Conservation (phyloP, 2,329 filamentous ascomycete genomes). For the Calonectria pseudoturangicola region DNA sequence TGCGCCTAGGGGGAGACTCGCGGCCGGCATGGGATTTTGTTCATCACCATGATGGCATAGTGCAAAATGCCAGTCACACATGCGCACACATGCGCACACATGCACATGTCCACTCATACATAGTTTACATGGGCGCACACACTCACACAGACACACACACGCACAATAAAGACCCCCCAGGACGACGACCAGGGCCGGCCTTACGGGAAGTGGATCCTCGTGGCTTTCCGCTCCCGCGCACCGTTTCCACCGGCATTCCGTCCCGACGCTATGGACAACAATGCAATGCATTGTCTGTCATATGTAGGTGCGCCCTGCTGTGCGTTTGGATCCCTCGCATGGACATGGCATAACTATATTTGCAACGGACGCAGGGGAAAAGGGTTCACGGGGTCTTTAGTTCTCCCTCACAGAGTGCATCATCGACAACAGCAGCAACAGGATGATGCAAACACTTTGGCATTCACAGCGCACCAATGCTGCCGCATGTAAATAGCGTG, state of each 20-base stretch:
- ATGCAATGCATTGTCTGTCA: conserved; percentile 18
- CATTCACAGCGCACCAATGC: not conserved
- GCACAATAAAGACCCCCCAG: not conserved
- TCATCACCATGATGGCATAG: conserved; percentile 2
- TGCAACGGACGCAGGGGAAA: not conserved
- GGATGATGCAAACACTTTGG: too few species aligned
- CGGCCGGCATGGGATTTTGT: not conserved
- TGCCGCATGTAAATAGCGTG: not conserved
- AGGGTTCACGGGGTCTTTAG: too few species aligned
- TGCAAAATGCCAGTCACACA: not conserved
- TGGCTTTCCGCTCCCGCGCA: conserved; percentile 26
- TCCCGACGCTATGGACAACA: conserved; percentile 6
- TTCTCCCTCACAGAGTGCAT: too few species aligned
- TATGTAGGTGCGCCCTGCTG: conserved; percentile 7
- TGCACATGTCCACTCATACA: not conserved
- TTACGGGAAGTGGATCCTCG: conserved; percentile 30
- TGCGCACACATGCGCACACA: not conserved
- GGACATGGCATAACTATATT: not conserved
- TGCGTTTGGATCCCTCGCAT: conserved; percentile 10
- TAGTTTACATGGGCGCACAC: not conserved
- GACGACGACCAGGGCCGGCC: too few species aligned
- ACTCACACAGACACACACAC: not conserved
- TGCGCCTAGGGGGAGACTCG: not conserved
- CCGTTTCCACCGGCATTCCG: conserved; percentile 28
- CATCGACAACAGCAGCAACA: too few species aligned